phyloP scores from a whole-genome alignment of 2,329 filamentous ascomycete species.

The Beauveria scarabaeidicola region DNA sequence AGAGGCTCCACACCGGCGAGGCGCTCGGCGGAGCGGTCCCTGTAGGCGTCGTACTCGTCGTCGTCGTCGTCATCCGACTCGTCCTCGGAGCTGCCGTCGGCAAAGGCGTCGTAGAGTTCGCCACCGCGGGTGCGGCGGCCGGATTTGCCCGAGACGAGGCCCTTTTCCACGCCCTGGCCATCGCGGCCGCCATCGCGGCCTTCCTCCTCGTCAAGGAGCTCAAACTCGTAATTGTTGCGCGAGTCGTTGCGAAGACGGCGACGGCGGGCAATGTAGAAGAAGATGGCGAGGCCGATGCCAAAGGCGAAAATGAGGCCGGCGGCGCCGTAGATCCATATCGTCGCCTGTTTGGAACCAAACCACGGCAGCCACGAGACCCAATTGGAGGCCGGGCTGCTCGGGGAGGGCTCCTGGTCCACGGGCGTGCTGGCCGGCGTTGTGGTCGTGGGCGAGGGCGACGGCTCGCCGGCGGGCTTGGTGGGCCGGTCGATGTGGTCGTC shows the following conservation, averaged over 20 bases:
- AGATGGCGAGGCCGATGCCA: conserved; percentile 70
- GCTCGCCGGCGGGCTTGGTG: conserved; percentile 31
- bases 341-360: conserved; percentile 79
- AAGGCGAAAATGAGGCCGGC: conserved; percentile 79
- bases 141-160: conserved; percentile 31
- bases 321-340: conserved; percentile 89
- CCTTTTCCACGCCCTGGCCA: conserved; percentile 36
- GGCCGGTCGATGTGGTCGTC: conserved; percentile 59
- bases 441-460: conserved; percentile 24
- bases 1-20: conserved; percentile 15
- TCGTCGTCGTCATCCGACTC: conserved; percentile 29
- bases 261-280: conserved; percentile 71
- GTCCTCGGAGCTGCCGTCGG: conserved; percentile 68
- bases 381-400: conserved; percentile 51
- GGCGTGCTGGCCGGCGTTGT: conserved; percentile 22
- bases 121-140: conserved; percentile 58
- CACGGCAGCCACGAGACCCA: conserved; percentile 84
- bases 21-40: conserved; percentile 27
- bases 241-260: conserved; percentile 66
- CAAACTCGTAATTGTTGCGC: conserved; percentile 86
- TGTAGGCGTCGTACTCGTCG: conserved; percentile 36
- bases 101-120: conserved; percentile 96
- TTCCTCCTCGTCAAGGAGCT: conserved; percentile 80
- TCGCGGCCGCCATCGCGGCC: conserved; percentile 61
- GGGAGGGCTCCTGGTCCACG: conserved; percentile 27